These are phyloP conservation scores for Hypericum perforatum DNA, from an alignment of 345 rosid species.

Conservation along the genomic window DNA sequence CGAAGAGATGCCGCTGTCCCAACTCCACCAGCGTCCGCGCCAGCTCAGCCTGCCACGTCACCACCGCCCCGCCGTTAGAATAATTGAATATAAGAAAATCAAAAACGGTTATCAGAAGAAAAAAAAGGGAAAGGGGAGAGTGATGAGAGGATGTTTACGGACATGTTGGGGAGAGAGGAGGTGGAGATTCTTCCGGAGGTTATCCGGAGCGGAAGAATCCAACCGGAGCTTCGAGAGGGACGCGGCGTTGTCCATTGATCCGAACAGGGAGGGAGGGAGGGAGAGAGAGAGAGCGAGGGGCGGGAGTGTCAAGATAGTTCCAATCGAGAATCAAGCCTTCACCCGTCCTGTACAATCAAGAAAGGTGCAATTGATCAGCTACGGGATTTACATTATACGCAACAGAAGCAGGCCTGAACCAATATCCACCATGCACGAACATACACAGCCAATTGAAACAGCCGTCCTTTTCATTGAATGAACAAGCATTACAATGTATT, in stretches of 20 bases:
- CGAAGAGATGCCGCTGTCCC: conserved; percentile 68
- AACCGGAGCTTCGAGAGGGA: conserved; percentile 26
- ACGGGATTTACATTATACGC: no score
- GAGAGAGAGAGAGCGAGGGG: conserved; percentile 3
- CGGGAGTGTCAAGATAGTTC: no score
- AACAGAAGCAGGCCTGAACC: no score
- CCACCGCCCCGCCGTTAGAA: conserved; percentile 4
- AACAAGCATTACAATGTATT: no score
- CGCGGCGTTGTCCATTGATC: conserved; percentile 4
- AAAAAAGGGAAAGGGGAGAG: not conserved
- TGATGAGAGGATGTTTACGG: not conserved
- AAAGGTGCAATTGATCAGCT: no score
- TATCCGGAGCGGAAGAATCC: conserved; percentile 32
- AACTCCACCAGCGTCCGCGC: conserved; percentile 58
- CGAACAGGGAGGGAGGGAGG: not conserved
- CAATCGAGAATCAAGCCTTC: no score
- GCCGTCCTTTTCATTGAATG: no score
- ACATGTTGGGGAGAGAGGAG: conserved; percentile 59
- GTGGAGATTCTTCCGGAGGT: conserved; percentile 46
- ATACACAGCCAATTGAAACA: no score
- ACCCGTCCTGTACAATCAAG: no score
- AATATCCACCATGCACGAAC: no score
- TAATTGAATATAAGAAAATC: not conserved
- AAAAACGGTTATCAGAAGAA: not conserved
- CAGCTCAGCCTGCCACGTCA: conserved; percentile 48